A percentile compares a stretch with the other conserved stretches of the same genome.
phyloP scores from a whole-genome alignment of 345 rosid genomes.

The Toxicodendron radicans region DNA sequence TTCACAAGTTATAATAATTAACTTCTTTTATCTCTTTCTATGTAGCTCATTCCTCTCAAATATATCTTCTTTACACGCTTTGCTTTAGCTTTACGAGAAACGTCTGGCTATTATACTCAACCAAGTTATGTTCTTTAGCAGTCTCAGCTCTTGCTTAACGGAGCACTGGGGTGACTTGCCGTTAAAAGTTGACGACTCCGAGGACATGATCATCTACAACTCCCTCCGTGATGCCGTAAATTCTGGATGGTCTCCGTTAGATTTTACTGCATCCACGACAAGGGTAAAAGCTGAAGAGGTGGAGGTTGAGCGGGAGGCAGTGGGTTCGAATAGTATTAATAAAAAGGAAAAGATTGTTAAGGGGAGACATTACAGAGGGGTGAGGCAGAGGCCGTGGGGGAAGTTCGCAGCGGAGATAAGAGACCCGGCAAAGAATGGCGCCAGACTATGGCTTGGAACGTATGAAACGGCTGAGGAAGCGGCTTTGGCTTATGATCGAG shows the following conservation, averaged over 20 bases:
- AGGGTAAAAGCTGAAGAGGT: conserved; percentile 9
- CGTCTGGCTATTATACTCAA: neutral
- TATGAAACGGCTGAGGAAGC: conserved; percentile 73
- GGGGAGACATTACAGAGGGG: conserved; percentile 69
- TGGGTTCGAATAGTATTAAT: neutral
- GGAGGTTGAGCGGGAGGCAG: neutral
- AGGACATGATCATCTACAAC: conserved; percentile 57
- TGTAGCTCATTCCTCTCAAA: neutral
- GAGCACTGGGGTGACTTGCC: conserved; percentile 71
- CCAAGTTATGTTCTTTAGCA: conserved; percentile 13
- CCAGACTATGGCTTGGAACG: conserved; percentile 76
- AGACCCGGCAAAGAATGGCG: conserved; percentile 66
- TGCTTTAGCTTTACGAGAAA: neutral
- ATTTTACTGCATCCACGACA: conserved; percentile 9
- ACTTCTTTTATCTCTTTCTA: neutral
- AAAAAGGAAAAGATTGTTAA: neutral
- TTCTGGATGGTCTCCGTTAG: conserved; percentile 54
- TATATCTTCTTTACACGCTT: neutral
- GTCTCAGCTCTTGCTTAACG: conserved; percentile 52
- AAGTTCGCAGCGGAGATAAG: conserved; percentile 79
- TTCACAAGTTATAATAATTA: too few relatives aligned
- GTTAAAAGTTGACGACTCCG: conserved; percentile 47
- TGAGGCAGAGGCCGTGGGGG: conserved; percentile 83
- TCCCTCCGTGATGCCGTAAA: conserved; percentile 56
- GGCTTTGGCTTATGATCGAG: conserved; percentile 72